Base-by-base conservation (phyloP, 1,139 yeast species). In the Zygoascus hellenicus region DNA sequence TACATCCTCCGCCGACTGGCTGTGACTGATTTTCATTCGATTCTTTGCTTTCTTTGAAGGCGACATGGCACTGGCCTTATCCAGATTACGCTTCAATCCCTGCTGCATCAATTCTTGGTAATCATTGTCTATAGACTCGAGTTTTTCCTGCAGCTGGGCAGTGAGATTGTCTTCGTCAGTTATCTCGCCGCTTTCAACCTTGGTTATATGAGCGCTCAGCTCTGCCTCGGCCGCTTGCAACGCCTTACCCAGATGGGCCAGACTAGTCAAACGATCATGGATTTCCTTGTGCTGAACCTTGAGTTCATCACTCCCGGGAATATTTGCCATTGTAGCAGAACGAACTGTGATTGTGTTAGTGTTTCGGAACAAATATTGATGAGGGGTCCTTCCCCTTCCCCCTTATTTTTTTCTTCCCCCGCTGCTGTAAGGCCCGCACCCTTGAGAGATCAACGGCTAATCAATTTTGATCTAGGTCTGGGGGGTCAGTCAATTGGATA, bases 1-100 rank as follows among this genome's bases (percentile, higher is more conserved):
- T 69, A 86, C 79, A 54, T 87, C 92, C 11, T 43, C 46, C 7
- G 39, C 39, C 9, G 39, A 36, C n/a, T 36, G 39, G 7, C 15
- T 36, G 39, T 36, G 39, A 29, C 14, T 31, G 14, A 31, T n/a
- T 19, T 22, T 36, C 29, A 10, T 19, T 14, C 11, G 38, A 34
- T 13, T 11, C 7, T 10, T 11, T 17, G 29, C 39, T 36, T 36
- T 29, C 15, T 36, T 19, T 26, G 39, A 2, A 29, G 22, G 29
- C 15, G 29, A 17, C 29, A 36, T n/a, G 22, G 39, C n/a, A 10
- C 39, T n/a, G 39, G 2, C 22, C 15, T 9, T 36, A 7, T 22
- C 26, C 4, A 22, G 26, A 22, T 22, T 22, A 7, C 26, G 26
- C 26, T 9, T 13, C 37, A 9, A 38, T 10, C 17, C 32, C 11